These are phyloP conservation scores for Phaeophleospora eucalypticola DNA, from an alignment of 2,329 filamentous ascomycete genomes.

Conservation along the genomic window DNA sequence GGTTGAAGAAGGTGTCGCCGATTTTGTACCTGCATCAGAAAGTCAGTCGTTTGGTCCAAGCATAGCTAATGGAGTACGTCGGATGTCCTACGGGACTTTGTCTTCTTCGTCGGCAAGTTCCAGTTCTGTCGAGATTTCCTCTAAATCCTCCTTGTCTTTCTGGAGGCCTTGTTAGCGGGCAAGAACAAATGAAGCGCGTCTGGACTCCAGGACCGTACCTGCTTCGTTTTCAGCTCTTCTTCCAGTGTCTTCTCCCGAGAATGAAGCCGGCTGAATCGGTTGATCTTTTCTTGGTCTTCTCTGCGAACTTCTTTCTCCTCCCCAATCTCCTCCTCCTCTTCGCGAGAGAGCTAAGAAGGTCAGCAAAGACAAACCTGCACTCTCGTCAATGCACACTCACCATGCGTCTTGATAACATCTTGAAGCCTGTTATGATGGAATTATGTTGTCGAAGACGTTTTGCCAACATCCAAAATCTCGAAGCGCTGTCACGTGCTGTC, in stretches of 20 bases:
- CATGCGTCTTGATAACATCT: slow-evolving; percentile 44
- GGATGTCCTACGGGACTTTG: slow-evolving; percentile 70
- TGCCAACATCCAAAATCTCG: background rate
- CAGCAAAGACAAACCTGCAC: background rate
- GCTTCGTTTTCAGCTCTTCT: slow-evolving; percentile 75
- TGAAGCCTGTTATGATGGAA: background rate
- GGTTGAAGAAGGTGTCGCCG: slow-evolving; percentile 88
- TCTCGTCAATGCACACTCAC: slow-evolving; percentile 25
- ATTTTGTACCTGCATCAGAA: slow-evolving; percentile 74
- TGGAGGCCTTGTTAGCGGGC: slow-evolving; percentile 39
- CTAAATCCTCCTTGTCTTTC: slow-evolving; percentile 98
- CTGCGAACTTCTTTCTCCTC: slow-evolving; percentile 91
- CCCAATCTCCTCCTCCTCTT: slow-evolving; percentile 73
- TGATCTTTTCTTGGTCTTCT: slow-evolving; percentile 98
- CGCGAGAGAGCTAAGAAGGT: slow-evolving; percentile 73
- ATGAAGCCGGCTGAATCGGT: slow-evolving; percentile 91
- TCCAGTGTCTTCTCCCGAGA: slow-evolving; percentile 75
- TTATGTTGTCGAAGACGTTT: background rate
- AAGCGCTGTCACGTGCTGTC: background rate
- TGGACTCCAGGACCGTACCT: slow-evolving; percentile 55
- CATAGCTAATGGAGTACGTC: slow-evolving; percentile 5
- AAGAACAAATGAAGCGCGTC: too few species aligned
- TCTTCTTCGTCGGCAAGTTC: slow-evolving; percentile 96
- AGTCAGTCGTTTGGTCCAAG: background rate
- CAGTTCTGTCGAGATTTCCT: slow-evolving; percentile 85